Conservation (phyloP, 805 yeast species). For the Sungouiella blattae region DNA sequence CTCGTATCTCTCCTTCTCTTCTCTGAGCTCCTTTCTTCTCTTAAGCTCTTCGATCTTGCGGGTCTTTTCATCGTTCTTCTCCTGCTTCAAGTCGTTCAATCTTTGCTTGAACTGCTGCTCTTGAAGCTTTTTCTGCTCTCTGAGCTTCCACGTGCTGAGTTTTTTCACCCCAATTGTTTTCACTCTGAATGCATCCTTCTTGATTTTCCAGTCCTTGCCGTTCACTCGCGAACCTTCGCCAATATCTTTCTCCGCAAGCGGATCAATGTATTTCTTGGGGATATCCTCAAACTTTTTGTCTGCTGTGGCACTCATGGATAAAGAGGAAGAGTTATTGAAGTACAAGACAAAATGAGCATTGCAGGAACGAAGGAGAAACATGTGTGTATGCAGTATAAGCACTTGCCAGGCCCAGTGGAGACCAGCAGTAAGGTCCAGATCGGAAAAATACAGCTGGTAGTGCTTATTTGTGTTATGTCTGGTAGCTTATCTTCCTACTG, state of each 20-base stretch:
- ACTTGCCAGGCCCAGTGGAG: too few relatives aligned
- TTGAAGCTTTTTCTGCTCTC: conserved; percentile 62
- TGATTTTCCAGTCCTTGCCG: conserved; percentile 72
- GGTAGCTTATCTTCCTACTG: too few relatives aligned
- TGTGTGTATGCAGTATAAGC: too few relatives aligned
- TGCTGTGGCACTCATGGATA: conserved; percentile 31
- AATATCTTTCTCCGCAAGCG: conserved; percentile 29
- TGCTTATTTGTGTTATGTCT: too few relatives aligned
- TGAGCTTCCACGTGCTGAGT: conserved; percentile 56
- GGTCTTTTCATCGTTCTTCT: conserved; percentile 60
- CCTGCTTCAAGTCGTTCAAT: conserved; percentile 71
- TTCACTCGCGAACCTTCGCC: conserved; percentile 51
- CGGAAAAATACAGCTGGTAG: too few relatives aligned
- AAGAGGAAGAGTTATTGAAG: not conserved
- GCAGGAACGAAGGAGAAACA: too few relatives aligned
- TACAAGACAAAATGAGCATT: too few relatives aligned
- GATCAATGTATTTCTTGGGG: conserved; percentile 34
- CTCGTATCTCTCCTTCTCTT: conserved; percentile 85
- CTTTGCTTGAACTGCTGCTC: conserved; percentile 67
- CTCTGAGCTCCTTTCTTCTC: conserved; percentile 76
- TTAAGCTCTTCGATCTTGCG: conserved; percentile 54
- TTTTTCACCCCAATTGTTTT: conserved; percentile 54
- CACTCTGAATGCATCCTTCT: conserved; percentile 65
- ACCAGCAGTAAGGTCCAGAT: too few relatives aligned
- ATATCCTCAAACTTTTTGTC: conserved; percentile 27